Conservation (phyloP, 2,329 filamentous ascomycete genomes). For the Akanthomyces uredinophilus region DNA sequence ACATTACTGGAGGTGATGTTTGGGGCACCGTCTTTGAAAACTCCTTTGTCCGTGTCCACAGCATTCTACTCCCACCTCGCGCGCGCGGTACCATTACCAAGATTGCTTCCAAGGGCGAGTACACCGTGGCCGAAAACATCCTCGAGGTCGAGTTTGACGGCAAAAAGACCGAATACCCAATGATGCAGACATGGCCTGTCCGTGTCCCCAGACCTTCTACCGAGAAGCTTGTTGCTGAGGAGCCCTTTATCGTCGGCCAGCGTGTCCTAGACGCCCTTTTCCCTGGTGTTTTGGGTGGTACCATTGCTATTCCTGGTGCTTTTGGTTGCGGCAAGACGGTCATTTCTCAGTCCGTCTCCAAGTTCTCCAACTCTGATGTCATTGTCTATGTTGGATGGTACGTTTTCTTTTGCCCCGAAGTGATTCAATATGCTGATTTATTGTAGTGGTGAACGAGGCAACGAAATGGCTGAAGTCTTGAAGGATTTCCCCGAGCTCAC, state of each 20-base stretch:
- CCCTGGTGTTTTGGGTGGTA: conserved; percentile 93
- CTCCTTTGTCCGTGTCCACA: conserved; percentile 88
- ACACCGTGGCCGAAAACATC: conserved; percentile 90
- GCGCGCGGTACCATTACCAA: conserved; percentile 88
- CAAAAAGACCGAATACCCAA: conserved; percentile 86
- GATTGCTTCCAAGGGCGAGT: conserved; percentile 83
- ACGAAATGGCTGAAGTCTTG: conserved; percentile 99
- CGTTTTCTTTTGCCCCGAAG: conserved; percentile 32
- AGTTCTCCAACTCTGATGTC: conserved; percentile 99
- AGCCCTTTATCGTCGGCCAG: conserved; percentile 94
- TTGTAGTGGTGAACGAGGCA: conserved; percentile 73
- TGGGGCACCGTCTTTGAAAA: conserved; percentile 96
- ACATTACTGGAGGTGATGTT: conserved; percentile 92
- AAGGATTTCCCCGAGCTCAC: conserved; percentile 99
- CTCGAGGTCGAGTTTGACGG: conserved; percentile 96
- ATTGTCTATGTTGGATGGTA: conserved; percentile 87
- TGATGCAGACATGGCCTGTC: conserved; percentile 99
- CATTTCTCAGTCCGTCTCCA: conserved; percentile 96
- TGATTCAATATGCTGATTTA: conserved; percentile 17
- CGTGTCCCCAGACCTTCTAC: conserved; percentile 88
- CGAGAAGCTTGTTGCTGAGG: conserved; percentile 84
- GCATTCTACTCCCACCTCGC: conserved; percentile 84
- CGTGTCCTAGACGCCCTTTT: conserved; percentile 94
- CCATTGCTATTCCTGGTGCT: conserved; percentile 94
- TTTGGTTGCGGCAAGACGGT: conserved; percentile 99